A percentile compares a stretch with the other conserved stretches of the same genome.
Evolutionary conservation across 345 rosid species (phyloP).

Genomic region (Theobroma cacao): DNA sequence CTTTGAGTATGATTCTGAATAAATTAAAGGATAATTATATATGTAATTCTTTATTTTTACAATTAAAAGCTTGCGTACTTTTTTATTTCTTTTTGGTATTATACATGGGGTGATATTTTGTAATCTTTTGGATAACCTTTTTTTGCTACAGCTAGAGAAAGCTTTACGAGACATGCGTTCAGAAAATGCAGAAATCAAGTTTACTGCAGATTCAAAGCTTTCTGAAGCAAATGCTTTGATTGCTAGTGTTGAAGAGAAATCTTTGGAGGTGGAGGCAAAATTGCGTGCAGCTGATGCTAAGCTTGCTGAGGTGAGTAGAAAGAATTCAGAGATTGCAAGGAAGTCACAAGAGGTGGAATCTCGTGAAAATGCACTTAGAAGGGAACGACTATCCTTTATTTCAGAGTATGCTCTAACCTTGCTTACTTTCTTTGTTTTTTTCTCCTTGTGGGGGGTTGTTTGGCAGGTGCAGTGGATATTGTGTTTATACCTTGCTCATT

Average conservation of each 20-base stretch:
- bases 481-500: neutral
- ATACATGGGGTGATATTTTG: neutral
- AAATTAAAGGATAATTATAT: neutral
- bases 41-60: neutral
- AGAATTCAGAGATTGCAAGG: conserved; percentile 76
- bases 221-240: conserved; percentile 86
- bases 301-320: conserved; percentile 92
- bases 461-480: neutral
- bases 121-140: conserved; percentile 17
- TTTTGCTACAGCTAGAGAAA: conserved; percentile 70
- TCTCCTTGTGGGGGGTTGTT: neutral
- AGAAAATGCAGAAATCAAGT: conserved; percentile 87
- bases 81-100: neutral
- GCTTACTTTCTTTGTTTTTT: neutral
- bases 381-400: conserved; percentile 71
- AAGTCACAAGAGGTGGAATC: conserved; percentile 72
- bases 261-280: conserved; percentile 82
- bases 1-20: neutral
- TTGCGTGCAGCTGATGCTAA: conserved; percentile 80
- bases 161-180: conserved; percentile 79
- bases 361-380: conserved; percentile 58
- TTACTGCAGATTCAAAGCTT: conserved; percentile 86
- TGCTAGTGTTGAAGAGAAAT: conserved; percentile 73
- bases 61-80: neutral
- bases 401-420: conserved; percentile 56